Evolutionary conservation across 1,284 basidiomycete species (phyloP), one percentile per base, ranked within the genome.

Genomic region (Thecaphora thlaspeos): DNA sequence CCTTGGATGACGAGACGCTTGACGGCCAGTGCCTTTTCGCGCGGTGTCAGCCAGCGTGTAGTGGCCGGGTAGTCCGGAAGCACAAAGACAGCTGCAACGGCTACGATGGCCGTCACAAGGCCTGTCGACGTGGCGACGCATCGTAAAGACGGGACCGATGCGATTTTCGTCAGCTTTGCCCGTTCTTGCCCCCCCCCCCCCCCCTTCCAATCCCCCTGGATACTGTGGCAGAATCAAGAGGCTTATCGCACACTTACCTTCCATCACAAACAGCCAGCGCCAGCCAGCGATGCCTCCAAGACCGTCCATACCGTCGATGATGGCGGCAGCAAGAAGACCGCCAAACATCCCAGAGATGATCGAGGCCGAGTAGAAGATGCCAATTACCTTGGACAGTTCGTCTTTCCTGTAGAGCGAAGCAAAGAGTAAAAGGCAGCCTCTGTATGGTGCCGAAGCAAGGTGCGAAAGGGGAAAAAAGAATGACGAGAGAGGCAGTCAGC

Each of bases 331-430:
- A 17, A 63, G 47, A 0, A 57, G 41, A 40, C 51, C 58, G 18
- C 62, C 54, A 48, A 52, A 58, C 14, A 19, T 43, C 46, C 38
- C 68, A 23, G 49, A 73, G 36, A 62, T 11, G 19, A 52, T 19
- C 14, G 43, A 80, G 9, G 80, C 80, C 0, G 73, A 75, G 58
- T 82, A 81, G 77, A 81, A 82, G 3, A 81, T 50, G 32, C 79
- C 79, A 47, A 81, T 70, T 3, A 81, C 77, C 49, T 79, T 79
- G 19, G 80, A 78, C 15, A 81, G 62, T 48, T 82, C 81, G 1
- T 46, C 40, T 61, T 79, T 79, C 32, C 70, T 78, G 73, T 81
- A 82, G 76, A 76, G 81, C 12, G 51, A 41, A 0, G 61, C 55
- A 17, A 70, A 67, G 69, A 79, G 68, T 73, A 78, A 48, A 12